Conservation (phyloP, 148 eudicot genomes). For the Agrostemma githago region DNA sequence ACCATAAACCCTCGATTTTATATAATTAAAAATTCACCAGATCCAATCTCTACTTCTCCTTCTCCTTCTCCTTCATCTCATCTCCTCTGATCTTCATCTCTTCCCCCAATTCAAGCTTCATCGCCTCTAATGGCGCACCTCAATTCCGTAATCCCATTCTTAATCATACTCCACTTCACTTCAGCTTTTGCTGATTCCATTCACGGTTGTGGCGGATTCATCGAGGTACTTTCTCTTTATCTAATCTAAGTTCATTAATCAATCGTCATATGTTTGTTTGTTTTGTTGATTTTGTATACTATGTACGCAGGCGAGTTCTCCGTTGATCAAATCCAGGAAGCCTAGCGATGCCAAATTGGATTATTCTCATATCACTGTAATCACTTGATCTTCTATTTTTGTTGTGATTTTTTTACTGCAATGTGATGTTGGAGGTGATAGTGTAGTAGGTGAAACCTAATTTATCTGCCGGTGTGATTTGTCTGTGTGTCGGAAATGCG, state of each 20-base stretch:
- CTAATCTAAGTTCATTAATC: too few species aligned
- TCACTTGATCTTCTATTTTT: background rate
- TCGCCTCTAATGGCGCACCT: constrained; percentile 16
- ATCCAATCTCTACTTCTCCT: constrained; percentile 14
- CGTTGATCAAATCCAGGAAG: constrained; percentile 82
- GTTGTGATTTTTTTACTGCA: background rate
- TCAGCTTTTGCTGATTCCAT: constrained; percentile 61
- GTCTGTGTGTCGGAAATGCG: background rate
- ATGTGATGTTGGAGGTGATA: background rate
- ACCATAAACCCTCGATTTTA: background rate
- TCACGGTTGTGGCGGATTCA: constrained; percentile 96
- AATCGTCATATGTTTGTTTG: background rate
- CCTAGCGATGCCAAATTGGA: constrained; percentile 71
- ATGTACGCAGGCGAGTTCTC: constrained; percentile 64
- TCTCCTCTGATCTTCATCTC: background rate
- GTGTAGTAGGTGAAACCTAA: background rate
- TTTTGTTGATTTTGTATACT: constrained; percentile 5
- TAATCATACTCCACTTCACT: constrained; percentile 16
- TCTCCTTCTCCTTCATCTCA: background rate
- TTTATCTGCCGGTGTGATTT: too few species aligned
- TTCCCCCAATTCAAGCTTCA: background rate
- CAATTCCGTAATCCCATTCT: constrained; percentile 6
- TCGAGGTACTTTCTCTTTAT: constrained; percentile 44
- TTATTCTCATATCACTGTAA: constrained; percentile 94
- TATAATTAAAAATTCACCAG: constrained; percentile 14